phyloP scores from a whole-genome alignment of 805 yeast species.

The Candida khao-thaluensis region DNA sequence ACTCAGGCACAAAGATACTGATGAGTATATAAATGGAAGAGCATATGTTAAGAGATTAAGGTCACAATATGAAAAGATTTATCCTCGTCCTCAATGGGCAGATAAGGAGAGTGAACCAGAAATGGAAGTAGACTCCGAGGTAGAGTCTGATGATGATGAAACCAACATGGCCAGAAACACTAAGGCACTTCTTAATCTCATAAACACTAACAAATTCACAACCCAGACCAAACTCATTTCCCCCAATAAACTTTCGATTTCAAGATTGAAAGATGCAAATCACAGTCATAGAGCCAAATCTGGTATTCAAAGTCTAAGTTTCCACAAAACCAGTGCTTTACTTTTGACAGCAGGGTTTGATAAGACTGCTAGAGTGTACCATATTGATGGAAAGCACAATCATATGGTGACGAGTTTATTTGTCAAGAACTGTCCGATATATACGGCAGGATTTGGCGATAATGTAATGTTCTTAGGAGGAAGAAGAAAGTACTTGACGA shows the following conservation, averaged over 20 bases:
- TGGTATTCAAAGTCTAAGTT: conserved; percentile 80
- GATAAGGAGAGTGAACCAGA: conserved; percentile 24
- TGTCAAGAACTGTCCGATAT: conserved; percentile 76
- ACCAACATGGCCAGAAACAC: not conserved
- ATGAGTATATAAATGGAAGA: conserved; percentile 53
- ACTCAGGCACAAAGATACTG: conserved; percentile 60
- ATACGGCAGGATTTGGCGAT: conserved; percentile 63
- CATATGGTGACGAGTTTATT: conserved; percentile 79
- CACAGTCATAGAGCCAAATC: conserved; percentile 64
- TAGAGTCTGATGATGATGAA: conserved; percentile 21
- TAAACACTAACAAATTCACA: conserved; percentile 28
- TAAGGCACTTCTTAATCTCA: not conserved
- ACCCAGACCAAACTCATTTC: conserved; percentile 60
- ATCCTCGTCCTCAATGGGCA: conserved; percentile 88
- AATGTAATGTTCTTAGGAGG: conserved; percentile 79
- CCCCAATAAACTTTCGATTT: conserved; percentile 66
- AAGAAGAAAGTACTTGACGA: conserved; percentile 85
- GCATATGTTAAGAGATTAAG: conserved; percentile 65
- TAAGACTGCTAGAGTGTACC: conserved; percentile 79
- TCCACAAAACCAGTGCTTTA: conserved; percentile 83
- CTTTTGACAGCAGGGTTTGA: conserved; percentile 92
- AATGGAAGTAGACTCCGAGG: conserved; percentile 33
- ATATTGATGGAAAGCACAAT: conserved; percentile 84
- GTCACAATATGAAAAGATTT: conserved; percentile 67
- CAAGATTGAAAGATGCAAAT: conserved; percentile 88